Evolutionary conservation across 2,329 filamentous ascomycete species (phyloP), one percentile per base, ranked within the genome.

Genomic region (Penicillium olsonii): DNA sequence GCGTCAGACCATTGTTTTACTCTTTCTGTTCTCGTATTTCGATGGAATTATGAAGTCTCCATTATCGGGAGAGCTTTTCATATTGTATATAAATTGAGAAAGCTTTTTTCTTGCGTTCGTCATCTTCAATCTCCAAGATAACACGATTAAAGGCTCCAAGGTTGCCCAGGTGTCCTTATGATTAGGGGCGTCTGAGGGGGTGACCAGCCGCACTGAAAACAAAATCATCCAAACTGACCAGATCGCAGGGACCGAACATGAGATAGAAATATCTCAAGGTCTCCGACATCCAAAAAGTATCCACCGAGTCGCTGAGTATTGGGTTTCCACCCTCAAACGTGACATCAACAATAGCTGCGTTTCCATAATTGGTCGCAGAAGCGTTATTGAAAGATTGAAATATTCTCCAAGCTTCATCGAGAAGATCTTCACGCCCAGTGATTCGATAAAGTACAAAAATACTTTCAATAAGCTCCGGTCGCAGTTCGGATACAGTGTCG

Each of bases 221-320:
- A 48, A 53, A 58, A 8, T 87, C 79, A 66, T 90, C 87, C 62
- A 90, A 67, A 61, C 78, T 86, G 34, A 88, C 74, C 24, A 84
- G 60, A n/a, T 80, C 76, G 0, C 87, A 85, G 48, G 84, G 79
- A 18, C 84, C 84, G 67, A 88, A 96, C 42, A 95, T 78, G 48
- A 96, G 70, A 68, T 90, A 96, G 59, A 94, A 95, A 66, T 95
- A 95, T 76, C 95, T 96, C 60, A 96, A 75, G 34, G 90, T 96
- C 78, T 96, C 91, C 3, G 88, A 88, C 53, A 90, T 77, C 89
- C 91, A 96, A 70, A 95, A 95, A 64, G 87, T 92, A 74, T 95
- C 87, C 88, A 92, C 92, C 59, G 78, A 76, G 67, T 91, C 82
- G 33, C 70, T 66, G 46, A 78, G 73, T 1, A 77, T 70, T 10